Evolutionary conservation across 2,329 filamentous ascomycete species (phyloP).

Genomic region (Acrodontium crateriforme): DNA sequence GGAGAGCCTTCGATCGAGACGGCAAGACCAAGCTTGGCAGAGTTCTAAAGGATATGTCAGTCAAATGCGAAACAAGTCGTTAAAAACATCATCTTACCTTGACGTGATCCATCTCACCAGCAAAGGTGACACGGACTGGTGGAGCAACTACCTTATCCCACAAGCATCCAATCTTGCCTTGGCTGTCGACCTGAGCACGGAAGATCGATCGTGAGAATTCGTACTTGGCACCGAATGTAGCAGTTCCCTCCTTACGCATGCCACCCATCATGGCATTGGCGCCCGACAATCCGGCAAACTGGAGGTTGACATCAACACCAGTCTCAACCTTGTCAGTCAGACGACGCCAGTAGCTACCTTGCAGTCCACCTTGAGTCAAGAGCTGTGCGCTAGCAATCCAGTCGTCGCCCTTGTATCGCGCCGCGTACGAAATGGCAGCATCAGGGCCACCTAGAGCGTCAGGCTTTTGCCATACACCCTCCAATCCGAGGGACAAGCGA

Average conservation of each 20-base stretch:
- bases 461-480: slow-evolving; percentile 85
- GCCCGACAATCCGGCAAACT: slow-evolving; percentile 52
- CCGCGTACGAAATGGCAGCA: slow-evolving; percentile 77
- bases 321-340: slow-evolving; percentile 92
- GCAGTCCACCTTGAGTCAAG: slow-evolving; percentile 74
- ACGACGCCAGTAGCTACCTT: slow-evolving; percentile 85
- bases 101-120: slow-evolving; percentile 89
- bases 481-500: slow-evolving; percentile 72
- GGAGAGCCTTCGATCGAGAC: slow-evolving; percentile 79
- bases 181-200: slow-evolving; percentile 88
- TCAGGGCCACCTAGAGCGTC: slow-evolving; percentile 79
- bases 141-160: slow-evolving; percentile 93
- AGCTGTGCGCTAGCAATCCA: slow-evolving; percentile 90
- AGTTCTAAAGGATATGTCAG: slow-evolving; percentile 49
- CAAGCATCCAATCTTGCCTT: slow-evolving; percentile 82
- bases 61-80: neutral
- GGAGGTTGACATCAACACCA: slow-evolving; percentile 85
- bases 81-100: slow-evolving; percentile 51
- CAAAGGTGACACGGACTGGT: slow-evolving; percentile 85
- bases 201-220: slow-evolving; percentile 94
- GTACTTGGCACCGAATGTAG: slow-evolving; percentile 91
- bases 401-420: slow-evolving; percentile 77
- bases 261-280: slow-evolving; percentile 54
- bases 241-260: slow-evolving; percentile 71
- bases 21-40: slow-evolving; percentile 85